These are phyloP conservation scores for Euryodendron excelsum DNA, from an alignment of 148 eudicot genomes.

Conservation along the genomic window DNA sequence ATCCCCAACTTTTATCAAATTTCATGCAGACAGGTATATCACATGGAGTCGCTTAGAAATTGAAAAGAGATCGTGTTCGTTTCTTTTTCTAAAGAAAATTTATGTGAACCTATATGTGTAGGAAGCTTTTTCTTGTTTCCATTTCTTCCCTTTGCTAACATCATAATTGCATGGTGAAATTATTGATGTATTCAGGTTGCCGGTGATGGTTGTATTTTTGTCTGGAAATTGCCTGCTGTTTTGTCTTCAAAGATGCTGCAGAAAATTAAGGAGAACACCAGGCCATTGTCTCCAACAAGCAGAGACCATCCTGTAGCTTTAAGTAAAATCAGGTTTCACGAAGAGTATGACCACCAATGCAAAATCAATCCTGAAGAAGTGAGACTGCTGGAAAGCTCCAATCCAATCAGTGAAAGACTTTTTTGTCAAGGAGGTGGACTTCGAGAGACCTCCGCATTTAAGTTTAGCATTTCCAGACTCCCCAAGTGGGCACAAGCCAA, in stretches of 20 bases:
- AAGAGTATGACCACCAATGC: conserved; percentile 16
- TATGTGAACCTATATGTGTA: neutral
- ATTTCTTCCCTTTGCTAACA: neutral
- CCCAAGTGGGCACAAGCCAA: conserved; percentile 59
- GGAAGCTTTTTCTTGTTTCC: neutral
- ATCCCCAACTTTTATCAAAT: neutral
- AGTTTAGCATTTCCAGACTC: conserved; percentile 55
- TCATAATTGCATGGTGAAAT: neutral
- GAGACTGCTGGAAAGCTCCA: conserved; percentile 13
- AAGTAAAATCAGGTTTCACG: conserved; percentile 20
- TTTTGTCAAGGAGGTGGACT: conserved; percentile 20
- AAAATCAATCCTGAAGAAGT: conserved; percentile 13
- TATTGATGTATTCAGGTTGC: conserved; percentile 40
- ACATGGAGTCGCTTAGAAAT: neutral
- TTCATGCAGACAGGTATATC: neutral
- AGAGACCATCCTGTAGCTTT: conserved; percentile 15
- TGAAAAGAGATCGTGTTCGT: too few species aligned
- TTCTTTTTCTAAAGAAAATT: neutral
- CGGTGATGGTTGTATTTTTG: conserved; percentile 53
- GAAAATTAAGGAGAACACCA: conserved; percentile 25
- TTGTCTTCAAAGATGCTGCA: conserved; percentile 42
- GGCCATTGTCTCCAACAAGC: conserved; percentile 24
- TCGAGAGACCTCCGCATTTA: conserved; percentile 33
- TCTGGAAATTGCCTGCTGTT: conserved; percentile 46
- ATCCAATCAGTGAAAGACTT: conserved; percentile 14